These are phyloP conservation scores for Laguncularia racemosa DNA, from an alignment of 345 rosid species.

Conservation along the genomic window DNA sequence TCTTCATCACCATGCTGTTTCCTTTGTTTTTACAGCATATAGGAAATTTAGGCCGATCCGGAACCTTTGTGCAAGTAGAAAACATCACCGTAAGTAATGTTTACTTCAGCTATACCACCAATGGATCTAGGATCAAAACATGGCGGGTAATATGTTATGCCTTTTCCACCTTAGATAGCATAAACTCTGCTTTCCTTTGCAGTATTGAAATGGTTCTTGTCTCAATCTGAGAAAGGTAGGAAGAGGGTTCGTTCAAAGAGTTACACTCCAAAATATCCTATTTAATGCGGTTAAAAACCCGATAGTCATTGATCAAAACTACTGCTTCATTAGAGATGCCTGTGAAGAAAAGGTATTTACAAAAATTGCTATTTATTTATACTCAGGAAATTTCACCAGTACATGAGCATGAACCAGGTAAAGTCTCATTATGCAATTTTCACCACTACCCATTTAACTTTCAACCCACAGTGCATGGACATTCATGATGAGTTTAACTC, in stretches of 20 bases:
- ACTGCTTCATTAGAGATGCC: constrained; percentile 19
- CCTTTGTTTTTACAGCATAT: constrained; percentile 13
- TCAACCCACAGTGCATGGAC: too few species aligned
- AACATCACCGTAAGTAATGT: constrained; percentile 19
- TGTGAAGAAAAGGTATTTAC: constrained; percentile 22
- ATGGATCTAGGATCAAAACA: constrained; percentile 39
- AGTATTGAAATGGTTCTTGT: background rate
- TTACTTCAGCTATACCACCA: constrained; percentile 20
- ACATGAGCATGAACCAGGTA: background rate
- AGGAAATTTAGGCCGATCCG: constrained; percentile 34
- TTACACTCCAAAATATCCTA: constrained; percentile 17
- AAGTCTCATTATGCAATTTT: too few species aligned
- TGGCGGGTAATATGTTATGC: constrained; percentile 22
- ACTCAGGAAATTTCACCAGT: background rate
- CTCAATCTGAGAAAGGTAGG: constrained; percentile 17
- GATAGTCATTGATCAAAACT: constrained; percentile 30
- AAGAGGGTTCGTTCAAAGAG: constrained; percentile 19
- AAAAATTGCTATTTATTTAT: background rate
- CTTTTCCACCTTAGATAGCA: too few species aligned
- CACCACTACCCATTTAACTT: too few species aligned
- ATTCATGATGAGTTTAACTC: too few species aligned
- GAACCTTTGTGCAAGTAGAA: constrained; percentile 26
- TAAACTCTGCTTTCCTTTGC: background rate
- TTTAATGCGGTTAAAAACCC: constrained; percentile 24
- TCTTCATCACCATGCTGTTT: background rate